These are phyloP conservation scores for Diaporthe sp. DNA, from an alignment of 2,329 filamentous ascomycete species.

Conservation along the genomic window DNA sequence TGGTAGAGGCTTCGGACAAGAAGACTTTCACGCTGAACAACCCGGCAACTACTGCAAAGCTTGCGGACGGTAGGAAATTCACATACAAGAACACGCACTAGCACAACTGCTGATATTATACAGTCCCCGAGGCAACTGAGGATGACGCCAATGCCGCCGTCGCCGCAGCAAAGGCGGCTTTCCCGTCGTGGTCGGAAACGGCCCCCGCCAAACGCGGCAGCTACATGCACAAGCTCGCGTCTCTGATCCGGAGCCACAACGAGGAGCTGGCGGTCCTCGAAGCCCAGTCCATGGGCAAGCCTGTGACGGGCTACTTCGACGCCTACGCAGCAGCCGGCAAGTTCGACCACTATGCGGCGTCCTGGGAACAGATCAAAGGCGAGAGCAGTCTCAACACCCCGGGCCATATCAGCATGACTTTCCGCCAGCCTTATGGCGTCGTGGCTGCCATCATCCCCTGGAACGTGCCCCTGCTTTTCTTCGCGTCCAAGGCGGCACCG, in stretches of 20 bases:
- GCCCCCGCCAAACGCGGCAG: conserved; percentile 54
- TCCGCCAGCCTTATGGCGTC: conserved; percentile 65
- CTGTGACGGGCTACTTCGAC: conserved; percentile 55
- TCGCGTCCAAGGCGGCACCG: conserved; percentile 61
- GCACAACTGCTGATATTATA: not conserved
- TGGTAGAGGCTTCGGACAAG: conserved; percentile 58
- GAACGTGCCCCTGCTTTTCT: conserved; percentile 63
- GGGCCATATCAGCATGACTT: conserved; percentile 58
- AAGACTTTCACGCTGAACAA: conserved; percentile 60
- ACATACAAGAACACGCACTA: not conserved
- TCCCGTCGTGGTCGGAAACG: conserved; percentile 58
- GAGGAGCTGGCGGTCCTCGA: conserved; percentile 59
- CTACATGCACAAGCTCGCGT: conserved; percentile 60
- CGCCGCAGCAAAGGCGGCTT: conserved; percentile 57
- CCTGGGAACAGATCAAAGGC: conserved; percentile 58
- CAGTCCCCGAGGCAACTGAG: conserved; percentile 59
- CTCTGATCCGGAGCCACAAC: conserved; percentile 55
- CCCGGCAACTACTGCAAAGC: conserved; percentile 54
- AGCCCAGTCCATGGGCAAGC: conserved; percentile 59
- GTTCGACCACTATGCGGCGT: conserved; percentile 58
- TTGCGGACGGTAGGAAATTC: conserved; percentile 48
- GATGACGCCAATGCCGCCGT: conserved; percentile 58
- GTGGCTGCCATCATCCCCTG: conserved; percentile 70
- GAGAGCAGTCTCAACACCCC: conserved; percentile 61
- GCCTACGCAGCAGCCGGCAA: conserved; percentile 49